Evolutionary conservation across 371 early-diverging fungal species (phyloP).

Genomic region (Mortierella sp.): DNA sequence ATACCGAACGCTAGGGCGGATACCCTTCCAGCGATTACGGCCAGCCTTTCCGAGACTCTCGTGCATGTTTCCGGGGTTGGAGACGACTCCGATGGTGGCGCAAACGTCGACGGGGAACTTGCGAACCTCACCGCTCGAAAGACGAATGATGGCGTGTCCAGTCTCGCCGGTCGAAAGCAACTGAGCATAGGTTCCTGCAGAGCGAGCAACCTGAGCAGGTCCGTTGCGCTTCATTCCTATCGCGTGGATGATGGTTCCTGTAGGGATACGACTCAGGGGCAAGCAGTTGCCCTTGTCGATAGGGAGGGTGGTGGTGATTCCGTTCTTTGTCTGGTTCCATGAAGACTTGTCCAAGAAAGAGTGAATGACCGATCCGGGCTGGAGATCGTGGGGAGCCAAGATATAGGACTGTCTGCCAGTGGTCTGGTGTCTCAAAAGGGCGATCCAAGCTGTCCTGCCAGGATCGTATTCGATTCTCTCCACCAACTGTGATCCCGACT

Average conservation of each 20-base stretch:
- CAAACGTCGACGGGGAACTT: slow-evolving; percentile 90
- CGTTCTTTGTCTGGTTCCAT: slow-evolving; percentile 70
- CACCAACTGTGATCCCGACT: slow-evolving; percentile 85
- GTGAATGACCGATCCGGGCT: slow-evolving; percentile 80
- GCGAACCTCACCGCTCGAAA: slow-evolving; percentile 92
- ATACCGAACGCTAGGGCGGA: slow-evolving; percentile 94
- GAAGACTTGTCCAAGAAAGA: slow-evolving; percentile 73
- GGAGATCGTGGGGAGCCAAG: slow-evolving; percentile 83
- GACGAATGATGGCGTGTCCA: slow-evolving; percentile 90
- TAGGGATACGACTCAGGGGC: slow-evolving; percentile 92
- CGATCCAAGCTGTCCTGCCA: slow-evolving; percentile 93
- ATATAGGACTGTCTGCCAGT: slow-evolving; percentile 88
- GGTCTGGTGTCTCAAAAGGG: slow-evolving; percentile 83
- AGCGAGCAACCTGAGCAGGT: slow-evolving; percentile 86
- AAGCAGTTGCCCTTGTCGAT: slow-evolving; percentile 93
- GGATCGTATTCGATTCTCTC: slow-evolving; percentile 96
- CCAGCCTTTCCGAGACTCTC: slow-evolving; percentile 95
- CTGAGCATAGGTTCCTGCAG: slow-evolving; percentile 94
- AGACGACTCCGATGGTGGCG: slow-evolving; percentile 95
- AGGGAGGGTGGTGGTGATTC: slow-evolving; percentile 76
- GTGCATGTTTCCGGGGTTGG: slow-evolving; percentile 94
- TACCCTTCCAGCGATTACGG: slow-evolving; percentile 85
- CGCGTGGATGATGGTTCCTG: slow-evolving; percentile 92
- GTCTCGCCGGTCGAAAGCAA: slow-evolving; percentile 83
- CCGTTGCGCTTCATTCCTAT: slow-evolving; percentile 87